Base-by-base conservation (phyloP, 2,329 filamentous ascomycete genomes). In the Gnomoniopsis smithogilvyi region DNA sequence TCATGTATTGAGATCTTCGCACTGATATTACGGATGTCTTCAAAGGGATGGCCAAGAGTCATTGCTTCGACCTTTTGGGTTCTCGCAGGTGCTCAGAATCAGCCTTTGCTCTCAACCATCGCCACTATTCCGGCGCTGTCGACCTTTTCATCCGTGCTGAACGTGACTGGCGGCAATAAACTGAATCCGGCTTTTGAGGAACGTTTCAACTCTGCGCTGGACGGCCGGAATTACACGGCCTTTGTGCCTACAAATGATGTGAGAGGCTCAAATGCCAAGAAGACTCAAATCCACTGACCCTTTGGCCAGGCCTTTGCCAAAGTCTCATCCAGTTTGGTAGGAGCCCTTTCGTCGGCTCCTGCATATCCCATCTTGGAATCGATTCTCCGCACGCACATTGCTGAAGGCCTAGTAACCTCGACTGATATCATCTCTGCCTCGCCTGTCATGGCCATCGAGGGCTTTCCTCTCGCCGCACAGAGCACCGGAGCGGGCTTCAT, bases 171-270 rank as follows among this genome's bases (percentile, higher is more conserved):
- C 11, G 50, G 56, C 14, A 48, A 26, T 49, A 6, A 38, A 24
- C 55, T 26, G 11, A 58, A 58, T 45, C 55, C 55, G 14, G 55
- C 55, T 15, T 36, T 58, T 22, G 48, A 58, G 51, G 55, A 58
- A 26, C 36, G 56, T 15, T 58, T 58, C 38, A 58, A 58, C 19
- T 58, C 56, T n/a, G 24, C 38, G 14, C 56, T 58, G 19, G 50
- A 58, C 15, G 12, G 50, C 3, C 51, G 56, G 15, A 54, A 58
- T 7, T 58, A 58, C 19, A 58, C 56, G 2, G 56, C 56, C 43
- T 48, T 58, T 12, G 50, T 50, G 11, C 56, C 56, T 22, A 53
- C 50, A 17, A 49, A 58, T 19, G 56, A 49, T 33, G 56, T 58
- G 45, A 49, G 56, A 52, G 21, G 22, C 21, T 26, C 8, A 8